Percentiles rank a stretch among this genome's conserved stretches.
phyloP scores from a whole-genome alignment of 768 basidiomycete genomes.

The Hygrocybe punicea region DNA sequence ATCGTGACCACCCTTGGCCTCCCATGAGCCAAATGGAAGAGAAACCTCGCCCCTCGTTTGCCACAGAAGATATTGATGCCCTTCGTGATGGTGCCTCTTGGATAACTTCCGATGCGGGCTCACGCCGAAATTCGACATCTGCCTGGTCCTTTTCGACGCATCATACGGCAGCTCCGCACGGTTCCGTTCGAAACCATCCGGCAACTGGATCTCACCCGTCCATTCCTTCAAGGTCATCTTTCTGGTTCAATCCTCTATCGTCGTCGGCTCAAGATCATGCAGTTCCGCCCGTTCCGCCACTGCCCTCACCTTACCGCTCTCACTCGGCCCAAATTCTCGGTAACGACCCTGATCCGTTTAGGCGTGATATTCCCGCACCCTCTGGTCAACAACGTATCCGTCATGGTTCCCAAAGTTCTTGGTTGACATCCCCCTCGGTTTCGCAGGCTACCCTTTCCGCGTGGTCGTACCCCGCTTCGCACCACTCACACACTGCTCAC shows the following conservation, averaged over 20 bases:
- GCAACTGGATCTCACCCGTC: conserved; percentile 41
- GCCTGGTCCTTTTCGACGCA: conserved; percentile 74
- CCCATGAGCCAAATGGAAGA: conserved; percentile 50
- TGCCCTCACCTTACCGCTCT: conserved; percentile 57
- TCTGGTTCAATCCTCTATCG: conserved; percentile 56
- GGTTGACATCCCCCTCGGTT: conserved; percentile 63
- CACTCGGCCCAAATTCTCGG: conserved; percentile 41
- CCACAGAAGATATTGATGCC: conserved; percentile 68
- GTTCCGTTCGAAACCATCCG: conserved; percentile 28
- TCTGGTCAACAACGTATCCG: conserved; percentile 45
- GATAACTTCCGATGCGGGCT: conserved; percentile 66
- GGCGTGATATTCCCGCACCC: conserved; percentile 47
- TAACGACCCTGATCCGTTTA: conserved; percentile 61
- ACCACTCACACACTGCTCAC: conserved; percentile 31
- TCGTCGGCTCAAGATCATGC: conserved; percentile 38
- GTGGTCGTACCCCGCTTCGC: conserved; percentile 65
- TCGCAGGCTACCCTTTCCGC: conserved; percentile 57
- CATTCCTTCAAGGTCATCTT: conserved; percentile 54
- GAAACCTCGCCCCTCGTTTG: conserved; percentile 59
- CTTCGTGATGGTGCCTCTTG: conserved; percentile 77
- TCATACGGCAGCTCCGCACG: conserved; percentile 44
- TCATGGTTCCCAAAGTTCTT: conserved; percentile 65
- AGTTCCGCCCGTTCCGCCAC: conserved; percentile 69
- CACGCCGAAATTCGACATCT: conserved; percentile 56
- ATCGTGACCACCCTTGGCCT: conserved; percentile 57